Evolutionary conservation across 441 rosid genomes (phyloP).

Genomic region (Eutrema salsugineum): DNA sequence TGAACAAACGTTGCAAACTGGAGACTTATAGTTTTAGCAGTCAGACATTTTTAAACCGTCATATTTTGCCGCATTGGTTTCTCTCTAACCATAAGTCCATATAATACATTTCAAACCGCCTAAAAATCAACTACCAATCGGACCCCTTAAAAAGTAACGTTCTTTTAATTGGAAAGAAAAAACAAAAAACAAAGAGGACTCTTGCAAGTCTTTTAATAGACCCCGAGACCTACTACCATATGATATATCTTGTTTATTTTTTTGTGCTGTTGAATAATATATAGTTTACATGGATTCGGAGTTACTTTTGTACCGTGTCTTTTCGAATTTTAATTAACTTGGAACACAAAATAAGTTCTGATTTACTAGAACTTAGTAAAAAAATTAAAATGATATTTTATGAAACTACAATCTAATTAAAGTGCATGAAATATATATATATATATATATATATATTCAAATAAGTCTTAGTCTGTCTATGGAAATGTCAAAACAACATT

Average conservation of each 20-base stretch:
- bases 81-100: not conserved
- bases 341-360: not conserved
- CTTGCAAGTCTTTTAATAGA: not conserved
- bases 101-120: no score
- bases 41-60: not conserved
- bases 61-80: not conserved
- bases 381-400: not conserved
- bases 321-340: not conserved
- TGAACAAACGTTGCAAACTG: not conserved
- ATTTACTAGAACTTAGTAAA: not conserved
- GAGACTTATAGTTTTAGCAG: not conserved
- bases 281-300: not conserved
- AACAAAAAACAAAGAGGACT: not conserved
- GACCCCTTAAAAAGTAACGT: not conserved
- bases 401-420: not conserved
- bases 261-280: not conserved
- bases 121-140: no score
- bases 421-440: not conserved
- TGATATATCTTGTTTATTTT: not conserved
- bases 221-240: conserved; percentile 2
- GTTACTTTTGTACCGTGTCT: not conserved
- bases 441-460: not conserved
- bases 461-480: not conserved
- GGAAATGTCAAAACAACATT: not conserved
- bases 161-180: not conserved